Conservation (phyloP, 169 alveolate species). For the Eimeria zaria region DNA sequence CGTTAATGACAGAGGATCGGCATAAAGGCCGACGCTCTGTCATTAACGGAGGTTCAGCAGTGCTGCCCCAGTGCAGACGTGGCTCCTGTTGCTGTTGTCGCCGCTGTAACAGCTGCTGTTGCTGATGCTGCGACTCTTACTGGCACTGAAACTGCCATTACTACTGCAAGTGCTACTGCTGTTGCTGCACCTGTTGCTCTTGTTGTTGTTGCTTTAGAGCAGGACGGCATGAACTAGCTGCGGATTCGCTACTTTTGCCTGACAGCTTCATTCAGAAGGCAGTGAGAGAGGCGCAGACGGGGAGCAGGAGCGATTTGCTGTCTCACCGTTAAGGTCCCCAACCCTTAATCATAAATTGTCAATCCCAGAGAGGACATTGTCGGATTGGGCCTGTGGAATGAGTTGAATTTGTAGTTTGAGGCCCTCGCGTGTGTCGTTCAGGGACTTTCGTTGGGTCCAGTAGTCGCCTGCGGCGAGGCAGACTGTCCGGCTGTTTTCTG, state of each 20-base stretch:
- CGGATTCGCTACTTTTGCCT: neutral
- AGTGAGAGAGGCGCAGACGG: neutral
- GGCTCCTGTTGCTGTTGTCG: neutral
- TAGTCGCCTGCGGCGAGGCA: slow-evolving; percentile 59
- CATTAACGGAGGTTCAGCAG: neutral
- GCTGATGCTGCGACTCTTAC: neutral
- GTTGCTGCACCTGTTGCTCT: neutral
- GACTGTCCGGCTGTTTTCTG: slow-evolving; percentile 55
- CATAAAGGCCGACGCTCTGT: neutral
- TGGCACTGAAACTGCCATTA: neutral
- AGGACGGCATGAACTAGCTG: neutral
- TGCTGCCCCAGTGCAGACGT: neutral
- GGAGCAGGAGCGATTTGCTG: neutral
- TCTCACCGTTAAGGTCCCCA: neutral
- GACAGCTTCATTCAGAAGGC: slow-evolving; percentile 2
- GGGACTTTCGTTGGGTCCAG: slow-evolving; percentile 43
- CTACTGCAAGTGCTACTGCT: neutral
- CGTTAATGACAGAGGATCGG: neutral
- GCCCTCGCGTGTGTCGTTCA: slow-evolving; percentile 5
- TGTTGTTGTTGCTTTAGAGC: slow-evolving; percentile 5
- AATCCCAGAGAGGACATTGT: neutral
- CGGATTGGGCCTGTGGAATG: neutral
- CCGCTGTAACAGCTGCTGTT: neutral
- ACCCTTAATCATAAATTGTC: neutral
- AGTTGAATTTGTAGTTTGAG: too few relatives aligned